Conservation (phyloP, 1,284 basidiomycete genomes). For the Quambalaria eucalypti region DNA sequence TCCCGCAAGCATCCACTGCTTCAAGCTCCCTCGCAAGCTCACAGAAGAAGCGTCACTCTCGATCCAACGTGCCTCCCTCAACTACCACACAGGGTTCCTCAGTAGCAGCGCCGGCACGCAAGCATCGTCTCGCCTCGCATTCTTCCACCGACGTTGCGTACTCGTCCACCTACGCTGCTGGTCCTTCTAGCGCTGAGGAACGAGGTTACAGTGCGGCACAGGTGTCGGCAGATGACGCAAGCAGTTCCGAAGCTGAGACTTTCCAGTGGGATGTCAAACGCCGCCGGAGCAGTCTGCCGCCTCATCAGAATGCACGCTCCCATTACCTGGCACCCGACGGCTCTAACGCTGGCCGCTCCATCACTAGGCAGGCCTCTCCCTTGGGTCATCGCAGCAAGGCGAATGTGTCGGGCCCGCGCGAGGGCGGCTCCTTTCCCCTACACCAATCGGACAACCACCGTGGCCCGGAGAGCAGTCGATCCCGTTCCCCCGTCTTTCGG, state of each 20-base stretch:
- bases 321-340: neutral
- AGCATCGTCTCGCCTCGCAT: neutral
- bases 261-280: neutral
- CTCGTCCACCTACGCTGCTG: neutral
- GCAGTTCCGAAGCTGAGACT: neutral
- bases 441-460: neutral
- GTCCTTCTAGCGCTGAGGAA: neutral
- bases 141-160: neutral
- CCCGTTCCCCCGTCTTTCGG: neutral
- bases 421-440: too few species aligned
- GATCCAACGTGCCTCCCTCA: neutral
- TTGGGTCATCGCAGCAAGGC: neutral
- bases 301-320: neutral
- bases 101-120: neutral
- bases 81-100: neutral
- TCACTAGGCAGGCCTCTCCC: neutral
- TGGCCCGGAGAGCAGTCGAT: neutral
- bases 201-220: neutral
- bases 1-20: neutral
- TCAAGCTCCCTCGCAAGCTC: too few species aligned
- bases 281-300: neutral
- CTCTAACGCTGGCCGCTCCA: too few species aligned
- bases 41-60: neutral
- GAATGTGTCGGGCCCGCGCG: too few species aligned
- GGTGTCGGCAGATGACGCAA: neutral